These are phyloP conservation scores for Quercus suber DNA, from an alignment of 306 rosid genomes.

Conservation along the genomic window DNA sequence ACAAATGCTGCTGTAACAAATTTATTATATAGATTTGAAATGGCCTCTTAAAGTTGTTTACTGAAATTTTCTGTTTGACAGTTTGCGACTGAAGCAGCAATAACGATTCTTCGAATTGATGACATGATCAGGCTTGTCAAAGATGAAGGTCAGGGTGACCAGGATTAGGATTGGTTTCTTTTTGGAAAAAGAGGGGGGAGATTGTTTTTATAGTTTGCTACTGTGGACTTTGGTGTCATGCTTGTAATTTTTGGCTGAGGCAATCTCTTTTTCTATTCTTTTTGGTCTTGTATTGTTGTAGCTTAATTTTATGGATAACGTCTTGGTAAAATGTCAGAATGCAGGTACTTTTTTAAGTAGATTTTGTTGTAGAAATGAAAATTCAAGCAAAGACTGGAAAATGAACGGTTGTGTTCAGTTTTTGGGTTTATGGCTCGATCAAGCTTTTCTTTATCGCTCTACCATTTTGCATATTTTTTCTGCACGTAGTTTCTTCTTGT, in stretches of 20 bases:
- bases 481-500: too few species aligned
- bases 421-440: not conserved
- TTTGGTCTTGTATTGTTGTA: not conserved
- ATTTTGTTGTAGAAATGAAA: not conserved
- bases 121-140: slow-evolving; percentile 95
- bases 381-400: not conserved
- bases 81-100: slow-evolving; percentile 99
- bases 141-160: slow-evolving; percentile 77
- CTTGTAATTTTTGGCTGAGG: not conserved
- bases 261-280: not conserved
- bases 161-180: slow-evolving; percentile 24
- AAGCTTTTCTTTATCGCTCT: not conserved
- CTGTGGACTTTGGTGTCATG: slow-evolving; percentile 10
- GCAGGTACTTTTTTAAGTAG: not conserved
- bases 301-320: not conserved
- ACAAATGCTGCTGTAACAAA: not conserved
- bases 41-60: not conserved
- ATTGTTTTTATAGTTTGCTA: slow-evolving; percentile 11
- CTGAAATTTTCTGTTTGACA: slow-evolving; percentile 16
- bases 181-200: not conserved
- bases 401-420: not conserved
- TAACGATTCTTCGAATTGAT: slow-evolving; percentile 94
- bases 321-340: not conserved
- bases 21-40: not conserved
- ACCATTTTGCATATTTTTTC: not conserved